Conservation (phyloP, 1,284 basidiomycete genomes). For the Ustilago trichophora region DNA sequence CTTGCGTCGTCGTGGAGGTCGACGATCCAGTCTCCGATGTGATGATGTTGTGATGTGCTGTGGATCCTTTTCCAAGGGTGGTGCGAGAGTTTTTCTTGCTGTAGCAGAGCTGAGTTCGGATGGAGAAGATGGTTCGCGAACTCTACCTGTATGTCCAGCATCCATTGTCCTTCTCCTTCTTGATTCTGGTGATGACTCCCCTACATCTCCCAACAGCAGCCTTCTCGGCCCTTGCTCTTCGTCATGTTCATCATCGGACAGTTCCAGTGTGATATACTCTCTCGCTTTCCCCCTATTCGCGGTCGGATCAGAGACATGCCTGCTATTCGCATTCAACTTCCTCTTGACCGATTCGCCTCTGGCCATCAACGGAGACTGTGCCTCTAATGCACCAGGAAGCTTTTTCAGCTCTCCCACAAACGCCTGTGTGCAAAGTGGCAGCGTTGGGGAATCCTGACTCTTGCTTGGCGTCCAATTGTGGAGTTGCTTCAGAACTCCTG, state of each 20-base stretch:
- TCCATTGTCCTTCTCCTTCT: slow-evolving; percentile 34
- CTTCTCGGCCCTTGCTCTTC: slow-evolving; percentile 10
- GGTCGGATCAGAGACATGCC: slow-evolving; percentile 23
- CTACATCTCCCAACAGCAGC: slow-evolving; percentile 31
- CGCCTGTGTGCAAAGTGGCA: slow-evolving; percentile 44
- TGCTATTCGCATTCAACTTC: slow-evolving; percentile 9
- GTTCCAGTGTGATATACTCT: slow-evolving; percentile 10
- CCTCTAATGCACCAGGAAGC: slow-evolving; percentile 23
- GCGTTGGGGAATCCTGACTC: slow-evolving; percentile 36
- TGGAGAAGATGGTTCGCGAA: slow-evolving; percentile 7
- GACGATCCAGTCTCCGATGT: slow-evolving; percentile 18
- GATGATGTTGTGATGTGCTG: too few species aligned
- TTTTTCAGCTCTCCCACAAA: slow-evolving; percentile 47
- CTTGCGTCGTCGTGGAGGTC: slow-evolving; percentile 36
- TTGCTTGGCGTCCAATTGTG: slow-evolving; percentile 31
- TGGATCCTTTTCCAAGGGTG: too few species aligned
- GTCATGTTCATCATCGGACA: slow-evolving; percentile 25
- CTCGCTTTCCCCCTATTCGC: slow-evolving; percentile 4
- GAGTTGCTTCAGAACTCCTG: slow-evolving; percentile 26
- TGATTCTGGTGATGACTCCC: slow-evolving; percentile 39
- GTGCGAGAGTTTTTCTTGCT: too few species aligned
- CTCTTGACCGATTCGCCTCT: slow-evolving; percentile 20
- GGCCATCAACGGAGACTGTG: slow-evolving; percentile 31
- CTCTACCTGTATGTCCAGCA: slow-evolving; percentile 32
- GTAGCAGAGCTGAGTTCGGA: slow-evolving; percentile 17